A percentile compares a stretch with the other conserved stretches of the same genome.
These are phyloP conservation scores for Pseudocercospora eumusae DNA, from an alignment of 2,329 filamentous ascomycete species.

Conservation along the genomic window DNA sequence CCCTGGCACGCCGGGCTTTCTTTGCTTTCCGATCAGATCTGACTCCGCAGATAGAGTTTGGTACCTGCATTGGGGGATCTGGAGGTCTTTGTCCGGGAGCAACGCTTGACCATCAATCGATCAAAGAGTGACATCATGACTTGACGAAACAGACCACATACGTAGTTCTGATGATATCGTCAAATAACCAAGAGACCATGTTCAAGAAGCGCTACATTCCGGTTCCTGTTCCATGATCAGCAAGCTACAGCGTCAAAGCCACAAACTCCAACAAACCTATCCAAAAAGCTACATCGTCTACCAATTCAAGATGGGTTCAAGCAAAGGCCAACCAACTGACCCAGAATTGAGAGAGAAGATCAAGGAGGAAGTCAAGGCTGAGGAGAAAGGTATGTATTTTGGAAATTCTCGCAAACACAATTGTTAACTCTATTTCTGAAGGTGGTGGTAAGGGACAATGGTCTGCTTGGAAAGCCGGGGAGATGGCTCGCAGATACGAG, in stretches of 20 bases:
- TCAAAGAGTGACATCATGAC: constrained; percentile 12
- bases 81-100: constrained; percentile 1
- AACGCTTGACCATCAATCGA: background rate
- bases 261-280: background rate
- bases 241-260: background rate
- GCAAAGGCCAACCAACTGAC: constrained; percentile 39
- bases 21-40: background rate
- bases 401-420: background rate
- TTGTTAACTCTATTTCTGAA: constrained; percentile 9
- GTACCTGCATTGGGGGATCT: constrained; percentile 9
- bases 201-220: background rate
- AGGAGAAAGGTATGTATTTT: constrained; percentile 37
- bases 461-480: constrained; percentile 39
- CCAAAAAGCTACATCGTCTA: background rate
- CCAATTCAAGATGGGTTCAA: constrained; percentile 33
- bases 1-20: background rate
- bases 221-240: background rate
- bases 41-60: background rate
- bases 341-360: constrained; percentile 38
- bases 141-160: background rate
- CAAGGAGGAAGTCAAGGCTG: constrained; percentile 40
- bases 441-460: constrained; percentile 37
- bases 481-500: constrained; percentile 38
- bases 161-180: constrained; percentile 5
- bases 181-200: background rate